Conservation (phyloP, 208 protist genomes). For the Blastocrithidia nonstop region DNA sequence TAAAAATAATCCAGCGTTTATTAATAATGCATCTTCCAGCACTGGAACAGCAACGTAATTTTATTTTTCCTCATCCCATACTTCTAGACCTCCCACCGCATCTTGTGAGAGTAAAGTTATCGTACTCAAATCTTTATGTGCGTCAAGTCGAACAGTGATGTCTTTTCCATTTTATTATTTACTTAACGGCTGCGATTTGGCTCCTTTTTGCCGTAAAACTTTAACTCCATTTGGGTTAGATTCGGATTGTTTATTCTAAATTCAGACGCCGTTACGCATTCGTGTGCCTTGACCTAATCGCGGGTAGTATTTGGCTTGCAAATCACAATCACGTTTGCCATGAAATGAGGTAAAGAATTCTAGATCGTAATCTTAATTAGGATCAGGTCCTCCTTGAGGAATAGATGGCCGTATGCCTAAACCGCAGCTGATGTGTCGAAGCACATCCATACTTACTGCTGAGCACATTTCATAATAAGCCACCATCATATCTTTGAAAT, state of each 20-base stretch:
- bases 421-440: constrained; percentile 77
- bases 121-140: constrained; percentile 78
- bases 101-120: constrained; percentile 78
- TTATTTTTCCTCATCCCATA: constrained; percentile 56
- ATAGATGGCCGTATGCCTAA: constrained; percentile 61
- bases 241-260: constrained; percentile 30
- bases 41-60: constrained; percentile 54
- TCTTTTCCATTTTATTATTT: constrained; percentile 7
- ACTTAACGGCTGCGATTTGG: constrained; percentile 26
- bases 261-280: constrained; percentile 24
- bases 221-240: constrained; percentile 47
- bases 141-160: constrained; percentile 42
- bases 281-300: constrained; percentile 25
- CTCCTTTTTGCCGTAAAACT: constrained; percentile 60
- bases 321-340: constrained; percentile 57
- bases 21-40: constrained; percentile 69
- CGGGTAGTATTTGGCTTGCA: constrained; percentile 83
- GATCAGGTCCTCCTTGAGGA: constrained; percentile 45
- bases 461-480: constrained; percentile 75
- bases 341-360: constrained; percentile 73
- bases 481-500: constrained; percentile 75
- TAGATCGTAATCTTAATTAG: constrained; percentile 40
- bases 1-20: constrained; percentile 77
- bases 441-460: constrained; percentile 59
- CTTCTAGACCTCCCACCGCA: constrained; percentile 64